Evolutionary conservation across 2,329 filamentous ascomycete species (phyloP), one percentile per base, ranked within the genome.

Genomic region (Pseudomassariella vexata): DNA sequence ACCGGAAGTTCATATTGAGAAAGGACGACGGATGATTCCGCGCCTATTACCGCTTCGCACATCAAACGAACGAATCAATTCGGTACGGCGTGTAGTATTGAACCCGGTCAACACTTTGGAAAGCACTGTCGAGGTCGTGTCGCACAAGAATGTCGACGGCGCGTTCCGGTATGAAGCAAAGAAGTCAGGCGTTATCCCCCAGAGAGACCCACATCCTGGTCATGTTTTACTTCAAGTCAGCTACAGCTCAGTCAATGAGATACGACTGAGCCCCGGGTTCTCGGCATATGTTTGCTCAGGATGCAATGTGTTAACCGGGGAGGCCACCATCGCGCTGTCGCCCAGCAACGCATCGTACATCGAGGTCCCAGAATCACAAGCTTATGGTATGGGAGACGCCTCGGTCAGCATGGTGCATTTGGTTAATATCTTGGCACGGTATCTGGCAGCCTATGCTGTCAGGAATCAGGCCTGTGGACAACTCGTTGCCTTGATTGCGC

Each of bases 31-130:
- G 0, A 38, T 61, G 0, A 47, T 67, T 3, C 58, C 63, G 0
- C 59, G 64, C 0, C 45, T 66, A 3, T 12, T 65, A 2, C 60
- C 64, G 0, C 60, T 57, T 44, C 50, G 55, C 24, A 35, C 48
- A 2, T 56, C 46, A 5, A 67, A 65, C 33, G 48, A 60, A 23
- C 49, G 59, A 0, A 42, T 56, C 28, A 67, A 65, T 30, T 52
- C 62, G 2, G 32, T 50, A 2, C 56, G 62, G 6, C 52, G 62
- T 6, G 35, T 58, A 2, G 52, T 67, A 7, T 40, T 50, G 0
- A 45, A 39, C 3, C 36, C 38, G 0, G 28, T 56, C 16, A 59
- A 63, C 36, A 60, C 56, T 0, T 45, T 60, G 5, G 46, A 50
- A n/a, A 42, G 46, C 1, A 31, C 39, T 7, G 46, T 64, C 3